These are phyloP conservation scores for Aspergillus tubingensis DNA, from an alignment of 2,329 filamentous ascomycete species.

Conservation along the genomic window DNA sequence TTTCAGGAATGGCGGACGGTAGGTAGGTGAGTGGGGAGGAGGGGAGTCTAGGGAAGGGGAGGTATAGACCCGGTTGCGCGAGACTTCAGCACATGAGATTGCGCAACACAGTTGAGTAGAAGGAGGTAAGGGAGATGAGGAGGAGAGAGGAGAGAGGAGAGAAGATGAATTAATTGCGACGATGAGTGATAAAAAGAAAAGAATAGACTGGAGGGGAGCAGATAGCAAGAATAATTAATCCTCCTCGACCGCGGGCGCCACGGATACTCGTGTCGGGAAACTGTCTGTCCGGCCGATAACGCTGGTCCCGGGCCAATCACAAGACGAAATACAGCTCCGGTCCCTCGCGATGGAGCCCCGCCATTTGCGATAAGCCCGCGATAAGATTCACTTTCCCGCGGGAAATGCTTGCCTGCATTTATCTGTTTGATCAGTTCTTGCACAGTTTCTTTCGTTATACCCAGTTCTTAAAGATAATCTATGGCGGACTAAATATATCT, in stretches of 20 bases:
- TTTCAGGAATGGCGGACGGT: too few species aligned
- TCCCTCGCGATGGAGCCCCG: conserved; percentile 1
- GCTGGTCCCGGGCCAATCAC: conserved; percentile 12
- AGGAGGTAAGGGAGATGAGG: neutral
- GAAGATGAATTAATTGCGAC: neutral
- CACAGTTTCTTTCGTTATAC: too few species aligned
- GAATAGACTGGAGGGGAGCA: conserved; percentile 4
- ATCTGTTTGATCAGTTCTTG: too few species aligned
- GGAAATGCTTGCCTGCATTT: conserved; percentile 10
- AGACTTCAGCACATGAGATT: conserved; percentile 6
- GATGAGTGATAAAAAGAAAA: conserved; percentile 3
- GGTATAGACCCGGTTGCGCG: conserved; percentile 1
- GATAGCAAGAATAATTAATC: conserved; percentile 6
- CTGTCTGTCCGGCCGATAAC: conserved; percentile 16
- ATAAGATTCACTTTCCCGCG: conserved; percentile 18
- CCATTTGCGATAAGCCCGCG: conserved; percentile 9
- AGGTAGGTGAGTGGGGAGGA: neutral
- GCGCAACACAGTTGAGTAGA: neutral
- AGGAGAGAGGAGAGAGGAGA: conserved; percentile 4
- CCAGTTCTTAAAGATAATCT: too few species aligned
- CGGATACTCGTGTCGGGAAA: conserved; percentile 18
- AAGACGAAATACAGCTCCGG: neutral
- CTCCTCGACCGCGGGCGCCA: conserved; percentile 22
- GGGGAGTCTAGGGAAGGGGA: neutral
- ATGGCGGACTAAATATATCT: too few species aligned